Evolutionary conservation across 768 basidiomycete species (phyloP).

Genomic region (Phylloporus sp.): DNA sequence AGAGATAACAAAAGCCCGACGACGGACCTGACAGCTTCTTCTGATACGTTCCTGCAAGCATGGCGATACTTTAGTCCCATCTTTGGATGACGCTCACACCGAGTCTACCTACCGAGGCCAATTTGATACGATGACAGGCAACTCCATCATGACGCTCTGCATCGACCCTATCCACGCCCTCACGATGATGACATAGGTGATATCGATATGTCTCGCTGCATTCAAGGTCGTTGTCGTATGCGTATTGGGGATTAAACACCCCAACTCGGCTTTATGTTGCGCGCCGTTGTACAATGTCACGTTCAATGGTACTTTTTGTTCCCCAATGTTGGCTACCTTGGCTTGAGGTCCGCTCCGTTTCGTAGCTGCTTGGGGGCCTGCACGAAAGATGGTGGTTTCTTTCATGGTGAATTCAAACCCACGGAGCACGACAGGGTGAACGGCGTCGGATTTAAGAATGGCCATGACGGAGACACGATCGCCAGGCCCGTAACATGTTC

Average conservation of each 20-base stretch:
- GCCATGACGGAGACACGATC: slow-evolving; percentile 73
- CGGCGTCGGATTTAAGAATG: slow-evolving; percentile 63
- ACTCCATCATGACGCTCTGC: slow-evolving; percentile 59
- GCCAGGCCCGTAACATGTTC: slow-evolving; percentile 81
- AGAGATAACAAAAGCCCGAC: neutral
- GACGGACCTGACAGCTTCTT: slow-evolving; percentile 56
- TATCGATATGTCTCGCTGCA: slow-evolving; percentile 79
- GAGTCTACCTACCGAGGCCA: slow-evolving; percentile 65
- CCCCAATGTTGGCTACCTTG: slow-evolving; percentile 51
- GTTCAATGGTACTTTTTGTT: slow-evolving; percentile 69
- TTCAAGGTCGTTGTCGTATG: slow-evolving; percentile 81
- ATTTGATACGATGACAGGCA: slow-evolving; percentile 79
- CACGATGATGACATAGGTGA: slow-evolving; percentile 72
- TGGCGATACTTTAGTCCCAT: neutral
- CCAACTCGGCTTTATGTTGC: slow-evolving; percentile 68
- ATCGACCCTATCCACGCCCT: slow-evolving; percentile 73
- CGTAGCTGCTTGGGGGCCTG: slow-evolving; percentile 43
- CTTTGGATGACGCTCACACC: neutral
- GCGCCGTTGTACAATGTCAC: slow-evolving; percentile 69
- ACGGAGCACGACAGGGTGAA: slow-evolving; percentile 67
- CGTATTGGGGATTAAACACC: slow-evolving; percentile 60
- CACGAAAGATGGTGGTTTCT: slow-evolving; percentile 74
- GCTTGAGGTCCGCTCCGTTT: slow-evolving; percentile 59
- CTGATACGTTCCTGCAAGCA: slow-evolving; percentile 55
- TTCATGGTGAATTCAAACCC: slow-evolving; percentile 79